These are phyloP conservation scores for Phascolomyces articulosus DNA, from an alignment of 371 early-diverging fungal genomes.

Conservation along the genomic window DNA sequence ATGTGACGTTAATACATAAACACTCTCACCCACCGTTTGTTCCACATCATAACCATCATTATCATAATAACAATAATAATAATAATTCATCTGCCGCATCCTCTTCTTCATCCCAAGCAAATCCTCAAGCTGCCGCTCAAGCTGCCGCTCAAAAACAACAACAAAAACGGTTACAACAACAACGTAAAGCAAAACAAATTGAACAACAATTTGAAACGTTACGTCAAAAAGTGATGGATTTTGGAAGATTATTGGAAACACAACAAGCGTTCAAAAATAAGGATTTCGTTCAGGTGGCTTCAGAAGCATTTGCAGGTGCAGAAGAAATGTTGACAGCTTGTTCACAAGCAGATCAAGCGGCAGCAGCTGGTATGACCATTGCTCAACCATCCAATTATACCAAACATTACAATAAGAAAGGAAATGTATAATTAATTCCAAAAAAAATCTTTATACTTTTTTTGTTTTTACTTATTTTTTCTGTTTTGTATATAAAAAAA, in stretches of 20 bases:
- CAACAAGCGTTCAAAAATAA: constrained; percentile 38
- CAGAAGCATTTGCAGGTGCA: constrained; percentile 40
- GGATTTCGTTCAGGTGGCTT: constrained; percentile 40
- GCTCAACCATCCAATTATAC: constrained; percentile 36
- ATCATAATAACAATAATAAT: constrained; percentile 21
- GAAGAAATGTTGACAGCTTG: constrained; percentile 47
- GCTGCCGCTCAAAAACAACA: constrained; percentile 19
- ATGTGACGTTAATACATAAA: constrained; percentile 52
- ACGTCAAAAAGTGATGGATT: constrained; percentile 31
- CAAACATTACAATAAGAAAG: constrained; percentile 33
- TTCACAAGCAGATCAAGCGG: constrained; percentile 19
- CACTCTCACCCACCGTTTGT: constrained; percentile 50
- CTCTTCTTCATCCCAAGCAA: constrained; percentile 10
- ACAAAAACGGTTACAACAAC: constrained; percentile 20
- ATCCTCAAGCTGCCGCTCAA: constrained; percentile 4
- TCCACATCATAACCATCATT: constrained; percentile 39
- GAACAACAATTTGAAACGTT: constrained; percentile 40
- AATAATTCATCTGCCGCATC: constrained; percentile 5
- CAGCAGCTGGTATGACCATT: constrained; percentile 4
- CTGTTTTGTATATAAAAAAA: no score
- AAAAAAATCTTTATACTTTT: neutral
- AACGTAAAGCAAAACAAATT: constrained; percentile 32
- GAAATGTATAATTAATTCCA: constrained; percentile 7
- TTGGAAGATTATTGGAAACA: constrained; percentile 35
- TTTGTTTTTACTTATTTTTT: neutral